Evolutionary conservation across 495 filamentous ascomycete genomes (phyloP), one percentile per base, ranked within the genome.

Genomic region (Choiromyces venosus): DNA sequence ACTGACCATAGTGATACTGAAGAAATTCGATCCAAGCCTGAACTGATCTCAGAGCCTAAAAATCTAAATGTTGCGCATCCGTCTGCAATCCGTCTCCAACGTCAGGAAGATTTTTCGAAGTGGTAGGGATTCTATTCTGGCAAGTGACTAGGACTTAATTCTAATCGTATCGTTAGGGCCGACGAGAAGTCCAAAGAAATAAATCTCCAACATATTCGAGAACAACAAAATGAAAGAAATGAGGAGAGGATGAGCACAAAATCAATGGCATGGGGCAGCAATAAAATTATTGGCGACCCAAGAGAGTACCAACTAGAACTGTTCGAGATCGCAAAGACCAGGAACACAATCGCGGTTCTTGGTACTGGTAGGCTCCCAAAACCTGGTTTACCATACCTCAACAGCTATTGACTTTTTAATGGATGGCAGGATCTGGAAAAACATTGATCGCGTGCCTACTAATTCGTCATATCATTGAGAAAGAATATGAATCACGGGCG

Each of bases 261-360:
- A 38, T 78, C 79, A 38, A 82, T 86, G 56, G 78, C 85, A 12
- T 76, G 78, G 29, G 83, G 82, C n/a, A 74, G 73, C 78, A 79
- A 85, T 29, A 76, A 83, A 37, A 90, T 91, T 71, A 92, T 91
- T 71, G 85, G 88, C 19, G 89, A 88, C 73, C 92, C 96, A 19
- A 86, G 95, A 40, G 93, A 96, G 76, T 99, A 98, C 79, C 95
- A 99, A 82, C 84, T 91, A 39, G 94, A 98, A 82, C 86, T 99
- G 0, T 98, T 96, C 79, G 92, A 98, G 82, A 87, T 87, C 75
- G 94, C 95, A 29, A 97, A 96, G 81, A 75, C 86, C 29, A 86
- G 91, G 77, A 99, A 99, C 77, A 94, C 89, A 19, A 96, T 99
- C 79, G 95, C 94, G 2, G 96, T 99, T 18, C 86, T 98, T n/a